Evolutionary conservation across 192 early-diverging fungal genomes (phyloP).

Genomic region (Dissophora globulifera): DNA sequence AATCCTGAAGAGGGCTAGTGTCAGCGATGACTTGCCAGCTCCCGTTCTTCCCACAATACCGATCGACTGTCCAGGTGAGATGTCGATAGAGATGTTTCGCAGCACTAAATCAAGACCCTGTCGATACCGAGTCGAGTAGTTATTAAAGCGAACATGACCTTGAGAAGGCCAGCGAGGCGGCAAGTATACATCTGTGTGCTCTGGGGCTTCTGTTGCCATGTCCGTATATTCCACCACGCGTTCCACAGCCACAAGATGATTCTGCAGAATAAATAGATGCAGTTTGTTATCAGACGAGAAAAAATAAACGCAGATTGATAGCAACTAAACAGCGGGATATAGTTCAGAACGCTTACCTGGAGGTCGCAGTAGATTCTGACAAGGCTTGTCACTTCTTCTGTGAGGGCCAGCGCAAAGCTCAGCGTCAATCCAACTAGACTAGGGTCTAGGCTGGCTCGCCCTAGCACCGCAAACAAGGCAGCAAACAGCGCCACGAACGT

Average conservation of each 20-base stretch:
- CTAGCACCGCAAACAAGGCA: constrained; percentile 28
- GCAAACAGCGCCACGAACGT: constrained; percentile 23
- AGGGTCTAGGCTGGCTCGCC: constrained; percentile 65
- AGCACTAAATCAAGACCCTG: constrained; percentile 82
- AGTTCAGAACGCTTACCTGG: constrained; percentile 3
- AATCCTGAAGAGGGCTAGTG: constrained; percentile 59
- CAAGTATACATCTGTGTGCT: constrained; percentile 79
- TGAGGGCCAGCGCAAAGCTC: constrained; percentile 85
- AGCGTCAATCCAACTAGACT: constrained; percentile 89
- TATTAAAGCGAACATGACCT: constrained; percentile 76
- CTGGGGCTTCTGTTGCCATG: constrained; percentile 81
- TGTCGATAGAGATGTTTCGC: constrained; percentile 55
- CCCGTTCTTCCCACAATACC: constrained; percentile 77
- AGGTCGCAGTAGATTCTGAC: constrained; percentile 19
- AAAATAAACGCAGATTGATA: background rate
- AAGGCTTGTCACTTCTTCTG: constrained; percentile 76
- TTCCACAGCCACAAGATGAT: constrained; percentile 77
- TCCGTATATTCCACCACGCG: constrained; percentile 79
- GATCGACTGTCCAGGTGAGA: constrained; percentile 66
- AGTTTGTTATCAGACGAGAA: no score
- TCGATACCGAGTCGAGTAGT: constrained; percentile 88
- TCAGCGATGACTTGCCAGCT: constrained; percentile 64
- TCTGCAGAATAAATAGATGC: constrained; percentile 12
- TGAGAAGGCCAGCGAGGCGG: constrained; percentile 77
- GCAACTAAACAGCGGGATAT: background rate